Conservation (phyloP, 306 rosid species). For the Cicer bijugum region DNA sequence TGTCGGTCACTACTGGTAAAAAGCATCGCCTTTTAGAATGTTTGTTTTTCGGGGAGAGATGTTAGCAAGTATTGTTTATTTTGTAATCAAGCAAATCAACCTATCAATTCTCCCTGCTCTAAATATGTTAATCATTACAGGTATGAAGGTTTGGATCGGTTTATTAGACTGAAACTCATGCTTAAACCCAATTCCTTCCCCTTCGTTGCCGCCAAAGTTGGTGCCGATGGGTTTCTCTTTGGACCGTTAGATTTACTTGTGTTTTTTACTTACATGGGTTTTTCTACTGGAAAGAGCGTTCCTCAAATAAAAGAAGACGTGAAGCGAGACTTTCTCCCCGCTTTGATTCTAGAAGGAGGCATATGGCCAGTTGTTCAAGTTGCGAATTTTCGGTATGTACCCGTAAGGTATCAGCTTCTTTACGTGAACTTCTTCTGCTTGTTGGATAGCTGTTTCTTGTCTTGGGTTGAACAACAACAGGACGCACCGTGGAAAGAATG, state of each 20-base stretch:
- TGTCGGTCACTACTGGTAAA: conserved; percentile 72
- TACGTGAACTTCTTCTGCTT: conserved; percentile 87
- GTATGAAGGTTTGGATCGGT: conserved; percentile 85
- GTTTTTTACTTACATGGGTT: conserved; percentile 88
- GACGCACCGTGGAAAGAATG: conserved; percentile 95
- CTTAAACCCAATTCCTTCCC: conserved; percentile 70
- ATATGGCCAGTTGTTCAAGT: conserved; percentile 86
- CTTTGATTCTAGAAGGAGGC: conserved; percentile 76
- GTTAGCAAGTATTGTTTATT: conserved; percentile 14
- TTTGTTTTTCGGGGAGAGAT: not conserved
- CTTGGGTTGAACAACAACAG: conserved; percentile 94
- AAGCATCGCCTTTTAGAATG: conserved; percentile 12
- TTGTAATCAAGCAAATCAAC: conserved; percentile 13
- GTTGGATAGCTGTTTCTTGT: conserved; percentile 89
- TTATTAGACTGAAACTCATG: conserved; percentile 59
- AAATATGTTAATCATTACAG: conserved; percentile 48
- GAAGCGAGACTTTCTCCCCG: conserved; percentile 86
- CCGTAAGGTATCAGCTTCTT: conserved; percentile 91
- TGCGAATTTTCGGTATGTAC: conserved; percentile 81
- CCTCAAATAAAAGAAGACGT: conserved; percentile 79
- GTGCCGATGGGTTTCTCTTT: conserved; percentile 66
- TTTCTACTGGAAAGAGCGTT: conserved; percentile 70
- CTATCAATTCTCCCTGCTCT: conserved; percentile 20
- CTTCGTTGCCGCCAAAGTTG: conserved; percentile 83
- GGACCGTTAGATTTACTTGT: conserved; percentile 78